Base-by-base conservation (phyloP, 805 yeast genomes). In the Lipomyces starkeyi region DNA sequence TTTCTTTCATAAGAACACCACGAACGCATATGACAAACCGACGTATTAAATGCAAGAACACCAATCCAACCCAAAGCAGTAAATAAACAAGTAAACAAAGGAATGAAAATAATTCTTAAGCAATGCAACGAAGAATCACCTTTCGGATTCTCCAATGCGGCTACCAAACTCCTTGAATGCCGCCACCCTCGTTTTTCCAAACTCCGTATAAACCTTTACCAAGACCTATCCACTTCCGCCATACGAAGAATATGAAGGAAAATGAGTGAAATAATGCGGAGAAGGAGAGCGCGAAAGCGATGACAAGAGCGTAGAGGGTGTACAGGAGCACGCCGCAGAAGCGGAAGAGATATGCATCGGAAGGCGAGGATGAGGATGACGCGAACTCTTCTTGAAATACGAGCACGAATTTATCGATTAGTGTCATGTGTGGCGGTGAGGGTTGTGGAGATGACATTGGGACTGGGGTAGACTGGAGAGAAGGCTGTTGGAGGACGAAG, bases 221-320 rank as follows among this genome's bases (percentile, higher is more conserved):
- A 25, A 68, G 54, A n/a, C 65, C 70, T 11, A 59, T 55, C 71
- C 71, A 68, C 34, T 66, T 65, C 3, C 68, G 65, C 68, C 68
- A 68, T 13, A 68, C 62, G 37, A 66, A 68, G 40, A 63, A 62
- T 13, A 66, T 40, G 40, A 68, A 63, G 27, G 65, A 68, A 34
- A 68, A 66, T 1, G 67, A 63, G 54, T 68, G 66, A 47, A 66
- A 68, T 2, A 68, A 55, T 2, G 64, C 69, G n/a, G 68, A 62
- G 40, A 68, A 66, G 34, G 69, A 63, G 8, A 68, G 63, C 47
- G 66, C 71, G 55, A 68, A 66, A 13, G 70, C 68, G 13, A 66
- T 56, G 20, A 68, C 62, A 14, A 68, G 34, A 8, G 71, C 71
- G 49, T 68, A 68, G n/a, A 68, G 56, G 2, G 68, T 63, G 58